These are phyloP conservation scores for Mariannaea elegans DNA, from an alignment of 2,329 filamentous ascomycete genomes.

Conservation along the genomic window DNA sequence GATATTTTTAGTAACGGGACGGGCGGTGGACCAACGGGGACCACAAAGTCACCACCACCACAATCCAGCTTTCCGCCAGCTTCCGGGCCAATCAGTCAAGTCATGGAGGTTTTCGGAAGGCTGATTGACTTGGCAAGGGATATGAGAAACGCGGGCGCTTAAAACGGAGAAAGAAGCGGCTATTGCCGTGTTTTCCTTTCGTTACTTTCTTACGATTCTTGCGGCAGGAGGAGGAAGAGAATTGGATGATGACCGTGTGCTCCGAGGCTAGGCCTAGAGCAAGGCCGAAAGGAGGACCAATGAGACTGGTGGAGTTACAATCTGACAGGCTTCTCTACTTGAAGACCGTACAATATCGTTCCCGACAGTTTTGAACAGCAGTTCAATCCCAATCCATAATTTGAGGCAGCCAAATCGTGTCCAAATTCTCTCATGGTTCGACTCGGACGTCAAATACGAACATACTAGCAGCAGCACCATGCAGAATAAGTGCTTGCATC, in stretches of 20 bases:
- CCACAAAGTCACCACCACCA: neutral
- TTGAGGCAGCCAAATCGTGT: neutral
- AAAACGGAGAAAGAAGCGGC: neutral
- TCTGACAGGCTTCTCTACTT: no score
- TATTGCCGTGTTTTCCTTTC: no score
- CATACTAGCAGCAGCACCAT: neutral
- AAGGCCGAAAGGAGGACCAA: no score
- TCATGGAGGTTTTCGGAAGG: neutral
- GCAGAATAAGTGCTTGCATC: constrained; percentile 24
- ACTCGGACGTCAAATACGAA: constrained; percentile 15
- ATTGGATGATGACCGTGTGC: no score
- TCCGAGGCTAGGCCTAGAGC: no score
- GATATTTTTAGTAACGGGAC: constrained; percentile 26
- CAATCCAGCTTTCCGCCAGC: neutral
- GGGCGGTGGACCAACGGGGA: constrained; percentile 8
- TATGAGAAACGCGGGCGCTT: neutral
- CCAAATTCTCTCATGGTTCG: constrained; percentile 4
- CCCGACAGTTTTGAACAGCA: neutral
- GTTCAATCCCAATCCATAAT: no score
- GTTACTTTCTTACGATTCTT: no score
- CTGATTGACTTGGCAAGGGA: neutral
- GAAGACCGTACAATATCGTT: no score
- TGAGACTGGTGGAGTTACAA: no score
- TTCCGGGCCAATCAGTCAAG: neutral
- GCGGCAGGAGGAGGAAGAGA: no score